These are phyloP conservation scores for Irpex rosettiformis DNA, from an alignment of 1,284 basidiomycete species.

Conservation along the genomic window DNA sequence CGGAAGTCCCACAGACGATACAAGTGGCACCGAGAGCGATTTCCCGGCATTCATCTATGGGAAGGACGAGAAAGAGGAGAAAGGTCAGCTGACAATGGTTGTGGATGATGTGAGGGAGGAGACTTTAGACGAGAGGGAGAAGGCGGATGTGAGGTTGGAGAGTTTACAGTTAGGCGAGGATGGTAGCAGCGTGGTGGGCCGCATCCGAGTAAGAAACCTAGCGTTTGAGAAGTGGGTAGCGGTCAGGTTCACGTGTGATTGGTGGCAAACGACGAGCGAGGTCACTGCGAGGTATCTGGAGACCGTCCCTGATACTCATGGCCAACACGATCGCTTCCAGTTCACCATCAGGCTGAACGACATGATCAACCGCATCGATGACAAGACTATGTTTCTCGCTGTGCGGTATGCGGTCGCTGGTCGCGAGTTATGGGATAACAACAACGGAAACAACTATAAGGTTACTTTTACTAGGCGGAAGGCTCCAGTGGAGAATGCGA, in stretches of 20 bases:
- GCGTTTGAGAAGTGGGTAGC: conserved; percentile 88
- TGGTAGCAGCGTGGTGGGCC: conserved; percentile 57
- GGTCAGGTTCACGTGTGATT: conserved; percentile 90
- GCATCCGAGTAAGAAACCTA: conserved; percentile 80
- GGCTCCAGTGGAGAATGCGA: conserved; percentile 18
- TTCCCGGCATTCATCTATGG: conserved; percentile 64
- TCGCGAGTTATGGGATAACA: conserved; percentile 90
- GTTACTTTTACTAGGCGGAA: conserved; percentile 48
- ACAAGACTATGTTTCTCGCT: conserved; percentile 83
- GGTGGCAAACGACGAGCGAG: conserved; percentile 95
- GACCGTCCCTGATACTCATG: conserved; percentile 44
- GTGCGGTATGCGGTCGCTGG: conserved; percentile 76
- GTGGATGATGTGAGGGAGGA: conserved; percentile 22
- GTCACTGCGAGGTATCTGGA: conserved; percentile 79
- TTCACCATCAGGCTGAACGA: conserved; percentile 69
- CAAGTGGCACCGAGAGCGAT: conserved; percentile 69
- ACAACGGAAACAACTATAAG: conserved; percentile 76
- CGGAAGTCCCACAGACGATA: conserved; percentile 84
- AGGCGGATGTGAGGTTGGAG: conserved; percentile 51
- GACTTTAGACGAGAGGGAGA: conserved; percentile 36
- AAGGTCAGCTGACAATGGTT: conserved; percentile 43
- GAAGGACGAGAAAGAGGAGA: conserved; percentile 29
- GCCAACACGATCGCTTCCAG: conserved; percentile 62
- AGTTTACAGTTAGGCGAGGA: conserved; percentile 59
- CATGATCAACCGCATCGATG: conserved; percentile 68